Percentiles rank a stretch among this genome's conserved stretches.
phyloP scores from a whole-genome alignment of 257 asterid species.

The Forsythia viridissima region DNA sequence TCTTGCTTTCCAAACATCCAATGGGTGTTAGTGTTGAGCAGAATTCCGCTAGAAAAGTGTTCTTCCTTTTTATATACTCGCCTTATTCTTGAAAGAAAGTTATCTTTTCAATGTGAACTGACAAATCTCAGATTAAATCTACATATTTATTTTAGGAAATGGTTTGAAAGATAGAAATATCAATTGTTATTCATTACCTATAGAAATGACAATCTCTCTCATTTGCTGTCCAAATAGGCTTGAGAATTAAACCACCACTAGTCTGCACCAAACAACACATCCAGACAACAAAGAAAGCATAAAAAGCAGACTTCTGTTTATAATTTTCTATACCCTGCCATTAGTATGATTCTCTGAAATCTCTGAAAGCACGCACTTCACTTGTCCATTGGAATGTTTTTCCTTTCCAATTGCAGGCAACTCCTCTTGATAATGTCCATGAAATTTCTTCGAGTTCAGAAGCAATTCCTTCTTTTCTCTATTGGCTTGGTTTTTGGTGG shows the following conservation, averaged over 20 bases:
- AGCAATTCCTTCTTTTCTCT: conserved; percentile 36
- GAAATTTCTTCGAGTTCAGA: conserved; percentile 16
- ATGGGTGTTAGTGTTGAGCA: no score
- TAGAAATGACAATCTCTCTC: no score
- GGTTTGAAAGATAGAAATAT: no score
- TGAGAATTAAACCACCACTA: neutral
- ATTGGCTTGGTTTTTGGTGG: conserved; percentile 38
- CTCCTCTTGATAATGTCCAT: conserved; percentile 15
- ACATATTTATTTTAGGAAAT: no score
- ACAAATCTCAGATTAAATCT: no score
- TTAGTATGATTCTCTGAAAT: neutral
- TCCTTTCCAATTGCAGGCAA: neutral
- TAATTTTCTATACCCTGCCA: neutral
- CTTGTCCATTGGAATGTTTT: neutral
- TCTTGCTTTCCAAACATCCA: no score
- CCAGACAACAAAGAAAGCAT: neutral
- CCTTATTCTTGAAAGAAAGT: no score
- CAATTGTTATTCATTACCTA: no score
- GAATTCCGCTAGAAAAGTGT: no score
- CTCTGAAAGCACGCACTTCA: conserved; percentile 9
- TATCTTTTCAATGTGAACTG: no score
- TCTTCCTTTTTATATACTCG: no score
- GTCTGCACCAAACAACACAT: neutral
- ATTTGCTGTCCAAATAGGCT: no score
- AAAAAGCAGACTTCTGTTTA: neutral